Base-by-base conservation (phyloP, 768 basidiomycete species). In the Termitomyces sp. region DNA sequence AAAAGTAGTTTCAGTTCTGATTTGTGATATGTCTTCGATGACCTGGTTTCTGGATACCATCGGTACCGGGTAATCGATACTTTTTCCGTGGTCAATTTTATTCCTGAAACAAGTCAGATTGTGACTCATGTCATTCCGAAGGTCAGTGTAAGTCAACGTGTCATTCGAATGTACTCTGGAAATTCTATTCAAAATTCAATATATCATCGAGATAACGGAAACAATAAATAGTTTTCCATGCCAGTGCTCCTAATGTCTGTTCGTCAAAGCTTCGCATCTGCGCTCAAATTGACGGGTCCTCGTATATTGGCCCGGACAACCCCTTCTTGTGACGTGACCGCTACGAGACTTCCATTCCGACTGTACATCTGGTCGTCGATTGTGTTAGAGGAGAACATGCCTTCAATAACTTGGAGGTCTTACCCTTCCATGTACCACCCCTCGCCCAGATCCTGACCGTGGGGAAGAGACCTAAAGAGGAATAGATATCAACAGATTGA, bases 291-390 rank as follows among this genome's bases (percentile, higher is more conserved):
- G 14, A 65, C 65, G 14, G 79, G 79, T 13, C 74, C 79, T 61
- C 79, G 77, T 62, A 78, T 73, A 63, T 81, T 75, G 33, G 84
- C 85, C 44, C 89, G 81, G 44, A 90, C 77, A 8, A 91, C 87
- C 6, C 91, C 91, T 75, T 93, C 91, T 68, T 93, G 91, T 28
- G 87, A 83, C 32, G 82, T 85, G 13, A 89, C 82, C n/a, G 90
- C 91, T 28, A 92, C 78, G 13, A 93, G 73, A 6, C 68, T 79
- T 8, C 91, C 90, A 28, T 72, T 69, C 30, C 78, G 82, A n/a
- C 84, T 84, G 68, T 88, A 93, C 67, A 93, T 72, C 88, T 92
- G 52, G 41, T 10, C 36, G 26, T 36, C 10, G 12, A 14, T 43
- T 13, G 23, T 56, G 28, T 55, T 44, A 38, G 40, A 35, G 50